phyloP scores from a whole-genome alignment of 1,139 yeast species.

The Geotrichum restrictum region DNA sequence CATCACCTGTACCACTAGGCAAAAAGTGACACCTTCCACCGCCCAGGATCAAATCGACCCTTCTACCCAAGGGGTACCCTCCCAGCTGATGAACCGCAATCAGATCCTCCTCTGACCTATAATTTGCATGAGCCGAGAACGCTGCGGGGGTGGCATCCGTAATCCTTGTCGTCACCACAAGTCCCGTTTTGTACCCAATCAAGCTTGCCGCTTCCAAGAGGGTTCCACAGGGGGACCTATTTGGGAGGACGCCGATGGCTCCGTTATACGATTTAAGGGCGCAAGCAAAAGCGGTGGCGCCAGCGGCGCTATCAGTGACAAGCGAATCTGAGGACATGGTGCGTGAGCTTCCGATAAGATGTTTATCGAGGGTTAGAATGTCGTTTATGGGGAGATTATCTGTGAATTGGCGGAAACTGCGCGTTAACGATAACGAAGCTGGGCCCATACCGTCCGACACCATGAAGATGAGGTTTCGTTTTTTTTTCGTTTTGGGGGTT shows the following conservation, averaged over 20 bases:
- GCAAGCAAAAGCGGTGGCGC: constrained; percentile 87
- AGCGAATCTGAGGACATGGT: constrained; percentile 69
- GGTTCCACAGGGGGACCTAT: constrained; percentile 66
- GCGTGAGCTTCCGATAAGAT: constrained; percentile 70
- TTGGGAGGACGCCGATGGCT: constrained; percentile 71
- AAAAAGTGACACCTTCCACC: constrained; percentile 83
- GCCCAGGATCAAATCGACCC: constrained; percentile 79
- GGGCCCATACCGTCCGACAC: constrained; percentile 95
- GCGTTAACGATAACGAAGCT: constrained; percentile 68
- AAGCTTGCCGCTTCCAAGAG: constrained; percentile 77
- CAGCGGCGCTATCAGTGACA: constrained; percentile 90
- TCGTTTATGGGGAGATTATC: constrained; percentile 52
- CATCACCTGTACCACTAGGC: constrained; percentile 41
- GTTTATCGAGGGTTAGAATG: constrained; percentile 56
- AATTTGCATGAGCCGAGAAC: constrained; percentile 71
- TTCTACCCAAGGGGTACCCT: constrained; percentile 66
- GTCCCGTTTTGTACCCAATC: constrained; percentile 71
- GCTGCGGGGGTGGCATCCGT: constrained; percentile 91
- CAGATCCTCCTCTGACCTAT: constrained; percentile 69
- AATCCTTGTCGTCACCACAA: constrained; percentile 81
- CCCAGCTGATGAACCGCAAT: constrained; percentile 86
- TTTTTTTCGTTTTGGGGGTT: constrained; percentile 22
- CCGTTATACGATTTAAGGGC: constrained; percentile 77
- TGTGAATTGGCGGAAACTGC: constrained; percentile 61
- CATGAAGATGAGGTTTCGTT: constrained; percentile 71